Evolutionary conservation across 2,329 filamentous ascomycete genomes (phyloP), one percentile per base, ranked within the genome.

Genomic region (Dichotomopilus funicola): DNA sequence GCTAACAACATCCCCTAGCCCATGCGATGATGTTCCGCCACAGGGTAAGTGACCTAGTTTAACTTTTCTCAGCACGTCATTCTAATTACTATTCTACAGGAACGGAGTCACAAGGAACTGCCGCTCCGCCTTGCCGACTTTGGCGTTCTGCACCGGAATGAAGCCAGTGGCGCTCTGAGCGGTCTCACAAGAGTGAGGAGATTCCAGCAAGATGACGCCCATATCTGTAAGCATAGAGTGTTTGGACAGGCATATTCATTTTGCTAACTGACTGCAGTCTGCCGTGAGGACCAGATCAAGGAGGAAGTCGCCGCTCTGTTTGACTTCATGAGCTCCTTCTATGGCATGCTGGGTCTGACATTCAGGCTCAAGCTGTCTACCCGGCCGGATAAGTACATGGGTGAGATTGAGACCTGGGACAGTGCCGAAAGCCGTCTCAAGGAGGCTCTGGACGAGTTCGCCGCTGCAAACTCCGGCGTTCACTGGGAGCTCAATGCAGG

Each of bases 311-410:
- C 86, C 55, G 86, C 79, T 40, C 76, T 95, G 4, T 96, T 97
- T 65, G 89, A 96, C 68, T 96, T 97, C 73, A 76, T 97, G 63
- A 77, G 84, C 64, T 76, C 81, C 49, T 83, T 96, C 53, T 82
- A 76, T 69, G 88, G 89, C 46, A 80, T 92, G 43, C 86, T 95
- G 60, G 90, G 89, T 49, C 91, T 95, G 70, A 86, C 85, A 13
- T 97, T 96, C 80, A 95, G 92, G 76, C 77, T 97, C 70, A 95
- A 95, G 75, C 83, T 99, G 35, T 96, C 91, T 58, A 99, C 94
- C 36, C 85, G 91, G 19, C 82, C 82, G 2, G 92, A 97, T 62
- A 92, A 94, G 67, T 95, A 82, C 71, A 85, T 97, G 66, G 94
- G 94, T 60, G 83, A 92, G 54, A 77, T 91, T 35, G 85, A 87